Evolutionary conservation across 306 rosid species (phyloP), one percentile per base, ranked within the genome.

Genomic region (Oxytropis ochrocephala): DNA sequence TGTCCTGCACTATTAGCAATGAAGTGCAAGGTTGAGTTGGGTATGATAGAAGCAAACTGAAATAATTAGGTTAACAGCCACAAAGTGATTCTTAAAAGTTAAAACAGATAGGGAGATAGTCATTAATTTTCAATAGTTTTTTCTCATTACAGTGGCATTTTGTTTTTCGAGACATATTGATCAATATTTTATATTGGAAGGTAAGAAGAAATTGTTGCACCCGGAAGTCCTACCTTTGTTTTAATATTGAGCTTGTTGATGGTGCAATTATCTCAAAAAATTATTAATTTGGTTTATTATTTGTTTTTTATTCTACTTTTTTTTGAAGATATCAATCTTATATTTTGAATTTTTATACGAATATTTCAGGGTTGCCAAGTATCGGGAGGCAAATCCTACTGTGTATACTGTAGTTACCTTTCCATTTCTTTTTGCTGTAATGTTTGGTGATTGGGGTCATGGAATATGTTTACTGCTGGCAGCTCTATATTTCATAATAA

Each of bases 361-460:
- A 68, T 55, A 67, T 81, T 76, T 73, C 95, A 94, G 98, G 85
- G 95, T 94, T 78, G 97, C 98, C 38, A 94, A 78, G 83, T 94
- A 94, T 84, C 98, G 87, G 85, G 98, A 94, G 83, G 97, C 98
- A 42, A 94, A 94, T 83, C 98, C 98, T 67, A 82, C 91, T 75
- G 92, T 94, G 79, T 94, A 73, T 71, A 86, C 98, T 16, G 83
- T 94, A 1, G 76, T 88, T 73, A 90, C 98, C 39, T 94, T 94
- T 73, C 98, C 98, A 44, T 94, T 94, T 88, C 98, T 93, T 52
- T 94, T 94, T 82, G 98, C 98, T 27, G 97, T 94, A 47, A 94
- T 94, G 98, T 94, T 94, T 84, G 98, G 98, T 70, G 98, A 94
- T 79, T 94, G 98, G 98, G 98, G 98, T 62, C 98, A 94, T 79